These are phyloP conservation scores for Pleodorina starrii DNA, from an alignment of 139 green algal genomes.

Conservation along the genomic window DNA sequence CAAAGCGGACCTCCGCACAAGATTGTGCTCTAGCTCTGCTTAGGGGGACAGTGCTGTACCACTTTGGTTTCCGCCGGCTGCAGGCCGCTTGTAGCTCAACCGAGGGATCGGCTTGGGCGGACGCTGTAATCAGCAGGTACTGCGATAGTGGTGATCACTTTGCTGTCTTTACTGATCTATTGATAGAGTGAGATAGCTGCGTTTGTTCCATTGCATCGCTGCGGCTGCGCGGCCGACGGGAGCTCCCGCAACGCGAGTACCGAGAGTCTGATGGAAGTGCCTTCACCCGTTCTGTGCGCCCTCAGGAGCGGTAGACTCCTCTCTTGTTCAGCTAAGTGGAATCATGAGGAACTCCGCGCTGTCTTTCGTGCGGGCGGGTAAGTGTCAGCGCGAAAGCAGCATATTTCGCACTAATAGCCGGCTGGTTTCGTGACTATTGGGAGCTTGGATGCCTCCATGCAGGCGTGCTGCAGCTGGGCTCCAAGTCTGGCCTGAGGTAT, in stretches of 20 bases:
- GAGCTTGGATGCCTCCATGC: neutral
- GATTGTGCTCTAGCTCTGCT: neutral
- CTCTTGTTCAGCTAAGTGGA: slow-evolving; percentile 4
- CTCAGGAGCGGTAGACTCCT: slow-evolving; percentile 26
- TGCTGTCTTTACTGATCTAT: neutral
- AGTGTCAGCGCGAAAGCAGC: neutral
- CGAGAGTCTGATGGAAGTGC: slow-evolving; percentile 23
- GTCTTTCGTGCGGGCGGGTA: slow-evolving; percentile 33
- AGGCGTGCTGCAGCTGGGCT: slow-evolving; percentile 46
- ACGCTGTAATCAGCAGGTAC: slow-evolving; percentile 20
- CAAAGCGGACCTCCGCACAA: too few species aligned
- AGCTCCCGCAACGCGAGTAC: neutral
- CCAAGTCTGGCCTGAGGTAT: slow-evolving; percentile 22
- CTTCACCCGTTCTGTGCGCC: neutral
- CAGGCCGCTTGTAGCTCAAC: neutral
- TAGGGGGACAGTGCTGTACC: slow-evolving; percentile 4
- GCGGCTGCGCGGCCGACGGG: neutral
- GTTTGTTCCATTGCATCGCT: neutral
- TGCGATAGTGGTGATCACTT: neutral
- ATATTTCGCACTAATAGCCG: neutral
- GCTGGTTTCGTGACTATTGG: slow-evolving; percentile 12
- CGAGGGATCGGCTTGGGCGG: slow-evolving; percentile 14
- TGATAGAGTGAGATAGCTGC: neutral
- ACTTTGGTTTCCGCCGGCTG: neutral
- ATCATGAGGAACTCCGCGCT: slow-evolving; percentile 44